phyloP scores from a whole-genome alignment of 2,329 filamentous ascomycete species.

The Aureobasidium melanogenum region DNA sequence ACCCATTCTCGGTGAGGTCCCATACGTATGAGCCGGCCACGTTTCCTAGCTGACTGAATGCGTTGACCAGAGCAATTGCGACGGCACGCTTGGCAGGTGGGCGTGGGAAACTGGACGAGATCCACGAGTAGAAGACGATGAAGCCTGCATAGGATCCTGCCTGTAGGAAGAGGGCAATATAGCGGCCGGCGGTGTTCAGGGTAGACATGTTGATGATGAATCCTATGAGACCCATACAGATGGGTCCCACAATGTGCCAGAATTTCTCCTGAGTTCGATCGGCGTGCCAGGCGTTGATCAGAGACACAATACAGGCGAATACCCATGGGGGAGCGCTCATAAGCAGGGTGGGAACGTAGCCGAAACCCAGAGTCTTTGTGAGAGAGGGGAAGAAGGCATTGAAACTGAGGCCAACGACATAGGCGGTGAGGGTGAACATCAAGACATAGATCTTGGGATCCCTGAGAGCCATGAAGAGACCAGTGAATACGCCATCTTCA shows the following conservation, averaged over 20 bases:
- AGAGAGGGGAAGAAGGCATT: conserved; percentile 28
- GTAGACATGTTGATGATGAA: conserved; percentile 55
- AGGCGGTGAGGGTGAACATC: conserved; percentile 7
- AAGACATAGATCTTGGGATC: conserved; percentile 19
- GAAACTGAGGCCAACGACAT: conserved; percentile 12
- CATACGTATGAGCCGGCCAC: conserved; percentile 54
- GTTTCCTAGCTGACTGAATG: conserved; percentile 18
- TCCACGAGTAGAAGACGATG: conserved; percentile 53
- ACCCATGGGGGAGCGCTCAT: conserved; percentile 27
- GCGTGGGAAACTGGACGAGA: conserved; percentile 29
- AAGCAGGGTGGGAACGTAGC: conserved; percentile 26
- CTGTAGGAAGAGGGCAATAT: conserved; percentile 53
- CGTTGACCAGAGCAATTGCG: conserved; percentile 22
- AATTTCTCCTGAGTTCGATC: conserved; percentile 34
- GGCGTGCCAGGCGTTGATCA: conserved; percentile 17
- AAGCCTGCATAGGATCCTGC: conserved; percentile 48
- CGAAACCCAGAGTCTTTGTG: conserved; percentile 31
- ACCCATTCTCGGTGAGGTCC: conserved; percentile 51
- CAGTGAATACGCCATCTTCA: conserved; percentile 30
- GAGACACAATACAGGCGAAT: conserved; percentile 20
- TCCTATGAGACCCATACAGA: conserved; percentile 45
- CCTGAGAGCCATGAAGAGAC: conserved; percentile 18
- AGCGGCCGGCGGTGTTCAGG: conserved; percentile 47
- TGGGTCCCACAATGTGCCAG: conserved; percentile 49
- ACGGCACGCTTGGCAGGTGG: conserved; percentile 23